These are phyloP conservation scores for Rubia yunnanensis DNA, from an alignment of 257 asterid species.

Conservation along the genomic window DNA sequence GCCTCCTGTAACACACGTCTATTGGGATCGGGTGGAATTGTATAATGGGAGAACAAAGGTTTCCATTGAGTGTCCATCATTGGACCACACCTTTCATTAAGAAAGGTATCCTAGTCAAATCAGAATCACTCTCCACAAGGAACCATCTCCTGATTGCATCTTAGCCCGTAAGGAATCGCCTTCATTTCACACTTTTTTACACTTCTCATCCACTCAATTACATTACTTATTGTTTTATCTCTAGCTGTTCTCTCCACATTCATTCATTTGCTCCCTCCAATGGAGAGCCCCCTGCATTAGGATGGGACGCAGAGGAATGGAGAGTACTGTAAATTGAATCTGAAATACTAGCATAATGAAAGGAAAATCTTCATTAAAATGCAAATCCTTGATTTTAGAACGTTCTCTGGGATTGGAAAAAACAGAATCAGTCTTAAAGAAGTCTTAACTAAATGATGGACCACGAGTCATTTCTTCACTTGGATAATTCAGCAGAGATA, in stretches of 20 bases:
- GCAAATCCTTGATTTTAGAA: not conserved
- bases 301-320: no score
- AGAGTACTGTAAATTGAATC: not conserved
- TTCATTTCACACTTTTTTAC: no score
- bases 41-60: not conserved
- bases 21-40: not conserved
- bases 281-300: no score
- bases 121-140: slow-evolving; percentile 2
- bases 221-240: no score
- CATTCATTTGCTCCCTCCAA: no score
- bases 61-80: not conserved
- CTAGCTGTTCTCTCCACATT: no score
- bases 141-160: no score
- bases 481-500: slow-evolving; percentile 32
- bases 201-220: no score
- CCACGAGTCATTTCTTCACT: not conserved
- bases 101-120: not conserved
- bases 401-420: no score
- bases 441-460: not conserved
- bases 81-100: not conserved
- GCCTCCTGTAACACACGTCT: no score
- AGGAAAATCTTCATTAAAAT: not conserved
- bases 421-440: not conserved
- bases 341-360: not conserved
- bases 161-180: no score